Conservation (phyloP, 495 filamentous ascomycete genomes). For the Evansstolkia leycettana region DNA sequence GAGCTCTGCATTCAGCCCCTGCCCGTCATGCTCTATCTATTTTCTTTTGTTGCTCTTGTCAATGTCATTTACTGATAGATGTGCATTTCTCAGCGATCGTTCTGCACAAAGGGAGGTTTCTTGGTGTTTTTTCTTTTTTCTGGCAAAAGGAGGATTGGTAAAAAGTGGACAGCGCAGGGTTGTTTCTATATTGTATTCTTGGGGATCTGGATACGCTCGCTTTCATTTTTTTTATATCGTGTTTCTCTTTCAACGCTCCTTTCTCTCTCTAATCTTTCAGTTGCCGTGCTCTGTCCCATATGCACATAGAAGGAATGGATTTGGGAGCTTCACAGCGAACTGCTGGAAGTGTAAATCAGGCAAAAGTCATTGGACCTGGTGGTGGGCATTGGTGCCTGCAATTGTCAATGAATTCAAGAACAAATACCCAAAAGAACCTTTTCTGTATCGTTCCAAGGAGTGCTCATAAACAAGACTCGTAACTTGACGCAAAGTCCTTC, state of each 20-base stretch:
- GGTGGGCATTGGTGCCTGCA: too few species aligned
- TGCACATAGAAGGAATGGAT: background rate
- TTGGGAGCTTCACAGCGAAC: too few species aligned
- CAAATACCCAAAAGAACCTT: too few species aligned
- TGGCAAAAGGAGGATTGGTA: conserved; percentile 12
- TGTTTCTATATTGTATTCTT: too few species aligned
- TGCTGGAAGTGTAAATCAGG: too few species aligned
- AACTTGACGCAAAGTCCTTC: too few species aligned
- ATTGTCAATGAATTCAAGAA: background rate
- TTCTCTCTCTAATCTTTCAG: background rate
- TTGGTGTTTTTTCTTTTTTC: conserved; percentile 11
- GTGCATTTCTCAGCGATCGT: conserved; percentile 33
- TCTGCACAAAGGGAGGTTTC: conserved; percentile 9
- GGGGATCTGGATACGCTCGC: conserved; percentile 12
- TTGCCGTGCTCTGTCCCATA: background rate
- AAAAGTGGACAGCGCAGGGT: conserved; percentile 5
- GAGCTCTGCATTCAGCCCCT: conserved; percentile 1
- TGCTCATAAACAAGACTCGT: too few species aligned
- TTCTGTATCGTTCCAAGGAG: too few species aligned
- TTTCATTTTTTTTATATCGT: conserved; percentile 7
- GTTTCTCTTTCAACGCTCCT: background rate
- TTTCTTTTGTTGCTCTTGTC: conserved; percentile 4
- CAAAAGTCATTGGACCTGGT: too few species aligned
- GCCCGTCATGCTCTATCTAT: conserved; percentile 2
- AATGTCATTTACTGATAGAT: conserved; percentile 12